Evolutionary conservation across 1,284 basidiomycete genomes (phyloP), one percentile per base, ranked within the genome.

Genomic region (Ceratobasidium theobromae): DNA sequence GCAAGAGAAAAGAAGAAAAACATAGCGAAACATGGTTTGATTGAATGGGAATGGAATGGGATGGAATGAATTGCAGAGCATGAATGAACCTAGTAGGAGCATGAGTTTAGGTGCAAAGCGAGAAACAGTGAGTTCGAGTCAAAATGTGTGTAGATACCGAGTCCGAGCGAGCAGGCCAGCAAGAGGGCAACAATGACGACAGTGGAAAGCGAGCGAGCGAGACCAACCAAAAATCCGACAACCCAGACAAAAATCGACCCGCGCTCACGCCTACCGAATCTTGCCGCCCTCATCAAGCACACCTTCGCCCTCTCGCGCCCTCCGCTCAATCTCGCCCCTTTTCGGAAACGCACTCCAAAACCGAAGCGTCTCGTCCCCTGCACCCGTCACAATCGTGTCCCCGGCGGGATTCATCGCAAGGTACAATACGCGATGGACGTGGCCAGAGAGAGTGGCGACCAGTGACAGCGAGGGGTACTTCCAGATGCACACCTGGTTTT

Each of bases 401-500:
- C 96, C 95, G 70, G 95, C 93, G 0, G 95, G 95, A 72, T 89
- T 93, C 94, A 97, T 96, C 3, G 95, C 95, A 25, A 98, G 86
- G 75, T 98, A 98, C 35, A 98, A 80, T 28, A 99, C 96, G 69
- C 93, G 89, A 73, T 90, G 92, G 0, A 94, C 94, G 76, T 99
- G 96, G 3, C 97, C 97, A 0, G 92, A 93, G 12, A 99, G 81
- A 3, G 93, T 94, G 0, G 95, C 95, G 6, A 98, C 93, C 83
- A 95, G 95, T 67, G 90, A 87, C 76, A 96, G 82, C 8, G 87
- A 88, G 0, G 96, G 97, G 76, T 98, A 98, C 74, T 91, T 90
- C 96, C 96, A 99, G 70, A 99, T 92, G 74, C 94, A 95, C 32
- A 69, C 96, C 77, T 99, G 96, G 77, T 99, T 98, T 76, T 98